Percentiles rank a stretch among this genome's conserved stretches.
phyloP scores from a whole-genome alignment of 2,329 filamentous ascomycete species.

The Xylaria sp. region DNA sequence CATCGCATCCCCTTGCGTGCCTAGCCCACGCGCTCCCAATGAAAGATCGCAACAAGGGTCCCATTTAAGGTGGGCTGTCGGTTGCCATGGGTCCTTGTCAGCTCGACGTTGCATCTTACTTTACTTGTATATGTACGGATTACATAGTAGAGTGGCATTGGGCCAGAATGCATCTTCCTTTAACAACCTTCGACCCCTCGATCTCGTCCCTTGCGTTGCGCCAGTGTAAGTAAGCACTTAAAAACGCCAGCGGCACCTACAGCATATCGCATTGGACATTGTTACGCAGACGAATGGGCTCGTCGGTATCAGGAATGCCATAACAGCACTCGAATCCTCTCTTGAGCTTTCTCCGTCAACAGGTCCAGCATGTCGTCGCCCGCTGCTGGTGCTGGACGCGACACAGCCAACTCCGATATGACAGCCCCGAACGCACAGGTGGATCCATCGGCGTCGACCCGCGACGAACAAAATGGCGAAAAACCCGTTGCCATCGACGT shows the following conservation, averaged over 20 bases:
- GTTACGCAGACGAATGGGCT: background rate
- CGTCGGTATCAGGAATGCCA: slow-evolving; percentile 7
- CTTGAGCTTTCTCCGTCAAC: slow-evolving; percentile 3
- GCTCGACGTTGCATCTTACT: slow-evolving; percentile 23
- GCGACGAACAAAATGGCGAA: slow-evolving; percentile 8
- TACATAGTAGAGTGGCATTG: too few relatives aligned
- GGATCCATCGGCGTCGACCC: background rate
- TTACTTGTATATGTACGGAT: slow-evolving; percentile 8
- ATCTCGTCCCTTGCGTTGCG: background rate
- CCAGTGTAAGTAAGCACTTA: background rate
- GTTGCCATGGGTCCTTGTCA: slow-evolving; percentile 24
- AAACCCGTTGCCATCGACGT: slow-evolving; percentile 4
- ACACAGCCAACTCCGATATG: slow-evolving; percentile 5
- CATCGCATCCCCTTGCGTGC: background rate
- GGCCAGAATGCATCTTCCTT: too few relatives aligned
- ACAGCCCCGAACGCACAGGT: slow-evolving; percentile 6
- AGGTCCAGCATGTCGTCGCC: slow-evolving; percentile 1
- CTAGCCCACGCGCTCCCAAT: slow-evolving; percentile 15
- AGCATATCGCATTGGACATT: background rate
- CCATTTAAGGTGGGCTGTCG: slow-evolving; percentile 14
- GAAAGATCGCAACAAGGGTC: slow-evolving; percentile 21
- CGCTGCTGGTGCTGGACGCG: background rate
- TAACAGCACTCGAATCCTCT: slow-evolving; percentile 1
- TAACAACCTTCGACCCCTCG: too few relatives aligned
- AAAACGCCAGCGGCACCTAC: background rate